Conservation (phyloP, 495 filamentous ascomycete genomes). For the Aspergillus egyptiacus region DNA sequence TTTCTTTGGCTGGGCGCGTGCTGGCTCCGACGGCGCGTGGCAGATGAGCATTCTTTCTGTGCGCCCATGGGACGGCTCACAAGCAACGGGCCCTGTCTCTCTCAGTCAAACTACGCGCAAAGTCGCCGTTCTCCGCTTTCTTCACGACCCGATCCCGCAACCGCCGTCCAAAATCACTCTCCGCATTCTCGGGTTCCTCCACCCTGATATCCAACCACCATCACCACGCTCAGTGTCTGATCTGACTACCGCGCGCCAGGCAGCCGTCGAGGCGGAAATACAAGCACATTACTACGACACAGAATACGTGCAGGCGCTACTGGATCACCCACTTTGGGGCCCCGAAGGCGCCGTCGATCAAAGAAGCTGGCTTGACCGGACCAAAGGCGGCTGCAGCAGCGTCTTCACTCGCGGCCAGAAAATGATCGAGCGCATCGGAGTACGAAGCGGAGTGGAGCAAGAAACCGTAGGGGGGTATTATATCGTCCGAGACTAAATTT, state of each 20-base stretch:
- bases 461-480: constrained; percentile 38
- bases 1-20: constrained; percentile 57
- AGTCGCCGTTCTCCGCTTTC: constrained; percentile 43
- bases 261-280: constrained; percentile 33
- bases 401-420: constrained; percentile 39
- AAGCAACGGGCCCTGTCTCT: constrained; percentile 28
- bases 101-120: constrained; percentile 34
- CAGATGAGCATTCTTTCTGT: constrained; percentile 48
- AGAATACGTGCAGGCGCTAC: constrained; percentile 40
- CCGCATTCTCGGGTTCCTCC: constrained; percentile 50
- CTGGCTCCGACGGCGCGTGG: constrained; percentile 39
- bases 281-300: constrained; percentile 45
- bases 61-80: constrained; percentile 30
- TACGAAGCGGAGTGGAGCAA: constrained; percentile 46
- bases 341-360: constrained; percentile 31
- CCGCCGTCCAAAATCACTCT: constrained; percentile 31
- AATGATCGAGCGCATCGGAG: constrained; percentile 47
- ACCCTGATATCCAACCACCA: constrained; percentile 25
- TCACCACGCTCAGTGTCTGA: constrained; percentile 21
- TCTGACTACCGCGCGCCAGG: constrained; percentile 26
- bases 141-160: constrained; percentile 25
- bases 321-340: constrained; percentile 51
- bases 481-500: constrained; percentile 25
- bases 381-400: constrained; percentile 34
- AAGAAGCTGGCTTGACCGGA: constrained; percentile 26